A percentile compares a stretch with the other conserved stretches of the same genome.
Conservation (phyloP, 1,284 basidiomycete species). For the Apiotrichum sp. region DNA sequence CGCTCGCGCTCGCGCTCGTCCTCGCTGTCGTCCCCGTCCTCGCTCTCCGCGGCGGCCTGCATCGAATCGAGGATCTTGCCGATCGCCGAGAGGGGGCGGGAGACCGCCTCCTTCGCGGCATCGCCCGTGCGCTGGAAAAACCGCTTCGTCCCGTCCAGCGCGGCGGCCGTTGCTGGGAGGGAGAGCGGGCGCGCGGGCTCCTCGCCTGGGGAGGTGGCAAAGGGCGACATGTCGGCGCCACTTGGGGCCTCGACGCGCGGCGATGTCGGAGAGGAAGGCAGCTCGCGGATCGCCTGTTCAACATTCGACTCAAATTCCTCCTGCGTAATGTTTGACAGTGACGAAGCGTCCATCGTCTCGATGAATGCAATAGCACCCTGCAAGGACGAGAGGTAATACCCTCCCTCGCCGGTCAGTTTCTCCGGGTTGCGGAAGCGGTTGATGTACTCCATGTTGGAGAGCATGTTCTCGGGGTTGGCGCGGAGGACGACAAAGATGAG, state of each 20-base stretch:
- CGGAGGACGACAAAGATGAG: conserved; percentile 91
- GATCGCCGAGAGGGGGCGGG: conserved; percentile 78
- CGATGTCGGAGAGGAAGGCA: conserved; percentile 49
- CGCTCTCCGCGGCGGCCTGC: conserved; percentile 51
- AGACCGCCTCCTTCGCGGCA: conserved; percentile 57
- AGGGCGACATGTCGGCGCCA: conserved; percentile 29
- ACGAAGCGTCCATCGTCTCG: conserved; percentile 92
- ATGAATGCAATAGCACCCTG: conserved; percentile 91
- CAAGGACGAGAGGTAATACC: conserved; percentile 81
- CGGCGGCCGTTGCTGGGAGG: conserved; percentile 56
- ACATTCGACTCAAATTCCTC: conserved; percentile 80
- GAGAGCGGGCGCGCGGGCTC: conserved; percentile 74
- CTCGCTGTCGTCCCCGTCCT: conserved; percentile 23
- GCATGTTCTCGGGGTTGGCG: conserved; percentile 84
- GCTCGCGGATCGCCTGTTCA: conserved; percentile 69
- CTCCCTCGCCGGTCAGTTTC: conserved; percentile 88
- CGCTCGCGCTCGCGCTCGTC: conserved; percentile 15
- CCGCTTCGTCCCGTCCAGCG: conserved; percentile 65
- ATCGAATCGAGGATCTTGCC: conserved; percentile 64
- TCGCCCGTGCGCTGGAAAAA: conserved; percentile 82
- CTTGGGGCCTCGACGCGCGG: conserved; percentile 9
- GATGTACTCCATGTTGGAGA: conserved; percentile 98
- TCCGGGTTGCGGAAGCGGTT: conserved; percentile 85
- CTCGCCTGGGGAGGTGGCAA: conserved; percentile 55
- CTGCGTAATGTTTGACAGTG: conserved; percentile 83